Evolutionary conservation across 495 filamentous ascomycete genomes (phyloP), one percentile per base, ranked within the genome.

Genomic region (Trichoderma gamsii): DNA sequence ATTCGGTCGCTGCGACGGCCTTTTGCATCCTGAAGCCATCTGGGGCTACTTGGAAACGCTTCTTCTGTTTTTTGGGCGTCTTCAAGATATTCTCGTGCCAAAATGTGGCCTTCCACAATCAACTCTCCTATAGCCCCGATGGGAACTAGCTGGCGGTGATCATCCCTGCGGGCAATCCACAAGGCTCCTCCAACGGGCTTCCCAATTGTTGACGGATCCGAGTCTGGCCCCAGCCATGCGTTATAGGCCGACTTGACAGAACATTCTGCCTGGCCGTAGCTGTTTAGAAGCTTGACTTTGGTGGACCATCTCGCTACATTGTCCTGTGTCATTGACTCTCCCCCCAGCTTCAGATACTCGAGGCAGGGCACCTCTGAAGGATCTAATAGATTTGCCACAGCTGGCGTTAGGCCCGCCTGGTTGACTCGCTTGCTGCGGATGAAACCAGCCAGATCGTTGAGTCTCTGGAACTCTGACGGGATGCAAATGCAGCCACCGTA

Each of bases 61-160:
- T 71, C 23, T 25, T 63, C 65, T 0, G 72, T 86, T 64, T 77
- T 65, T 18, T 69, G 66, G 29, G 72, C 69, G 18, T 75, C 68
- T 38, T 73, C 66, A 16, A 85, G 68, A 67, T 84, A 84, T 2
- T 75, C 76, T 3, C 70, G 66, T 18, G 72, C 76, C 32, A 85
- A 61, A 8, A 75, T 69, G 1, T 82, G 79, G 0, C 84, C 83
- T 73, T 85, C 82, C 16, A 87, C 72, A 4, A 81, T 68, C 8
- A 86, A 65, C 71, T 87, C 85, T 43, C 85, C 85, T 64, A 81
- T 71, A 25, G 71, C 76, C 25, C 85, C 85, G 2, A 85, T 72
- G 0, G 85, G 82, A 18, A 81, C 77, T 43, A 87, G 76, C 2
- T 64, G 27, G n/a, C 82, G 66, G 35, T 79, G 77, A 64, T 87